A percentile compares a stretch with the other conserved stretches of the same genome.
Evolutionary conservation across 139 green algal genomes (phyloP).

Genomic region (Chlorella sp.): DNA sequence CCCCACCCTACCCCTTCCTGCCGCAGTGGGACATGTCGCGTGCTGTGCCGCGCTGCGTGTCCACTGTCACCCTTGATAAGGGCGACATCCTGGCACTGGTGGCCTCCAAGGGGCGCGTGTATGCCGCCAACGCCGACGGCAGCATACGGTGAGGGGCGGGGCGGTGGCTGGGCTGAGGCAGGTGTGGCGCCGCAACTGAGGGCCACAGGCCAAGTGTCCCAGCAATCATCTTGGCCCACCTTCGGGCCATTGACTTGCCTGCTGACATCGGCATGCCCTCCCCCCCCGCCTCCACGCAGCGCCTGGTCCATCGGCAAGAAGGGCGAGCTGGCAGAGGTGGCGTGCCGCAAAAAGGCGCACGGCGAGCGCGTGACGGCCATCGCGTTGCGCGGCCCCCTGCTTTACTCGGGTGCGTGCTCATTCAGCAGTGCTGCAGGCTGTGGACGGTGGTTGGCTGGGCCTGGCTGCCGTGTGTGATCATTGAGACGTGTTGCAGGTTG

Average conservation of each 20-base stretch:
- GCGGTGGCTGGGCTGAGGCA: not conserved
- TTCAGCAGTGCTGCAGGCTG: not conserved
- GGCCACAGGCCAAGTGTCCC: too few species aligned
- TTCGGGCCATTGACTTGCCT: too few species aligned
- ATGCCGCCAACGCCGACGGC: slow-evolving; percentile 67
- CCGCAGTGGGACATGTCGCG: slow-evolving; percentile 73
- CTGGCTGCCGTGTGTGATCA: not conserved
- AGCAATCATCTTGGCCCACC: too few species aligned
- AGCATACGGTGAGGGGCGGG: slow-evolving; percentile 44
- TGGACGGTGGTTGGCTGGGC: not conserved
- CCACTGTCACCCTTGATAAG: slow-evolving; percentile 53
- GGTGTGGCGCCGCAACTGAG: not conserved
- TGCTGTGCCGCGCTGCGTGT: slow-evolving; percentile 66
- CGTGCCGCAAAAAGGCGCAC: slow-evolving; percentile 63
- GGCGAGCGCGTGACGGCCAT: slow-evolving; percentile 64
- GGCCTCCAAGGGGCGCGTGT: slow-evolving; percentile 54
- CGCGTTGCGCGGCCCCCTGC: slow-evolving; percentile 38
- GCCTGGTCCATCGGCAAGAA: slow-evolving; percentile 61
- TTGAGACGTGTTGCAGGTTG: not conserved
- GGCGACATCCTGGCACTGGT: slow-evolving; percentile 78
- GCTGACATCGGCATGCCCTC: not conserved
- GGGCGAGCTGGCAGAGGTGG: slow-evolving; percentile 55
- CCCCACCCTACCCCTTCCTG: too few species aligned
- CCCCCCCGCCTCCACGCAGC: slow-evolving; percentile 11
- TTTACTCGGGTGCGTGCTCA: slow-evolving; percentile 54